Evolutionary conservation across 2,329 filamentous ascomycete genomes (phyloP).

Genomic region (Ophiostoma sp.): DNA sequence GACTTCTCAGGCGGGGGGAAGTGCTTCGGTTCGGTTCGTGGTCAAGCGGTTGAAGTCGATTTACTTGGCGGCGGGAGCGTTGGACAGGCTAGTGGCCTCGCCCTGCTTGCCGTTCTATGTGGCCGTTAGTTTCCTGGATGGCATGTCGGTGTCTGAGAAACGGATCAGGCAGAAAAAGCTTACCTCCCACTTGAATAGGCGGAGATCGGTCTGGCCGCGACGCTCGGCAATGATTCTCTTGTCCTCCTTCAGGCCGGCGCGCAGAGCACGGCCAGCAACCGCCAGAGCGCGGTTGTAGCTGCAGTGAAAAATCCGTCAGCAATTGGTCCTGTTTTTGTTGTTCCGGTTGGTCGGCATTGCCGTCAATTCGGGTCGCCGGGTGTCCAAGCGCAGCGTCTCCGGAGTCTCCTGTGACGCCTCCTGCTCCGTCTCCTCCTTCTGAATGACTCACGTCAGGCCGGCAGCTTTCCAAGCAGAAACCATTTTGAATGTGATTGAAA

Average conservation of each 20-base stretch:
- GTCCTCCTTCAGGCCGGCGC: slow-evolving; percentile 94
- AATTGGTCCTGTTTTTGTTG: not conserved
- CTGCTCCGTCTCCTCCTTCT: not conserved
- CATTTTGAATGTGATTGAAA: slow-evolving; percentile 60
- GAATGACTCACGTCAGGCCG: slow-evolving; percentile 76
- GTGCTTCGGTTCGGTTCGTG: slow-evolving; percentile 3
- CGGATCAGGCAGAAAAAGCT: not conserved
- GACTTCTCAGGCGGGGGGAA: not conserved
- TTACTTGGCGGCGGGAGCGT: slow-evolving; percentile 44
- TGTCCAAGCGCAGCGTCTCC: not conserved
- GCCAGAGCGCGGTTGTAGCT: slow-evolving; percentile 99
- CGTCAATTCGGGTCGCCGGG: not conserved
- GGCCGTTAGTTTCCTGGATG: slow-evolving; percentile 45
- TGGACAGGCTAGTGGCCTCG: slow-evolving; percentile 67
- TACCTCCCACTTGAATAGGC: slow-evolving; percentile 94
- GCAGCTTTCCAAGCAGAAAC: slow-evolving; percentile 97
- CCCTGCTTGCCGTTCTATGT: slow-evolving; percentile 92
- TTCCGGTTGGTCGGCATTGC: not conserved
- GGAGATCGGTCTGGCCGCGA: slow-evolving; percentile 81
- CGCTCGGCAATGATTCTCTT: slow-evolving; percentile 82
- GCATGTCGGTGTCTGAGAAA: slow-evolving; percentile 21
- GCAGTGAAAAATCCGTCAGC: slow-evolving; percentile 26
- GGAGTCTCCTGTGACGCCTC: not conserved
- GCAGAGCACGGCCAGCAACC: slow-evolving; percentile 88
- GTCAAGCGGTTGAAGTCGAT: slow-evolving; percentile 8